Evolutionary conservation across 2,329 filamentous ascomycete species (phyloP).

Genomic region (Diaporthe sp.): DNA sequence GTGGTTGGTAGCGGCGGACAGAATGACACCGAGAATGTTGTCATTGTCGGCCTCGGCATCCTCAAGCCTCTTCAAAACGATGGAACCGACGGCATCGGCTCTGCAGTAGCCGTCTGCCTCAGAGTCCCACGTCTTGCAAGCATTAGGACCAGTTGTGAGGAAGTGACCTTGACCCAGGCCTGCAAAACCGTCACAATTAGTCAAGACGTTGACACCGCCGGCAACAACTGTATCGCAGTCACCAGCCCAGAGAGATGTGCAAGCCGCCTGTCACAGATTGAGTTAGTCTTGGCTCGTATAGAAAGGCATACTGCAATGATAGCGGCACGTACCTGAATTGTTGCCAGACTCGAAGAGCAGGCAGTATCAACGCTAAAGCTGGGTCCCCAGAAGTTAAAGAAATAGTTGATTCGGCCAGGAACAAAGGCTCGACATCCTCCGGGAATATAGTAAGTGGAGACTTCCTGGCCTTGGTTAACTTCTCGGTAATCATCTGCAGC

Average conservation of each 20-base stretch:
- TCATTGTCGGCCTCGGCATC: slow-evolving; percentile 70
- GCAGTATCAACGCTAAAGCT: slow-evolving; percentile 55
- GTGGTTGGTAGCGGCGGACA: slow-evolving; percentile 77
- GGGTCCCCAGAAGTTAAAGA: slow-evolving; percentile 51
- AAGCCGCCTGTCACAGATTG: slow-evolving; percentile 63
- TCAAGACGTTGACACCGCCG: slow-evolving; percentile 75
- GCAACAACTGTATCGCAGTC: slow-evolving; percentile 76
- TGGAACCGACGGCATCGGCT: slow-evolving; percentile 60
- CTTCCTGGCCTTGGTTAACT: slow-evolving; percentile 65
- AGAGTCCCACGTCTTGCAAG: slow-evolving; percentile 70
- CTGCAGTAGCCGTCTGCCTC: slow-evolving; percentile 72
- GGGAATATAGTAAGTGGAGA: slow-evolving; percentile 41
- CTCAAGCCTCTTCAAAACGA: slow-evolving; percentile 65
- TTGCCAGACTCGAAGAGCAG: slow-evolving; percentile 53
- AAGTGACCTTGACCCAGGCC: slow-evolving; percentile 76
- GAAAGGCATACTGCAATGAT: too few relatives aligned
- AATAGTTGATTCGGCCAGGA: slow-evolving; percentile 53
- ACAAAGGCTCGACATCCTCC: slow-evolving; percentile 49
- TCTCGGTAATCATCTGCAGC: slow-evolving; percentile 69
- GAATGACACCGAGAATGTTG: slow-evolving; percentile 74
- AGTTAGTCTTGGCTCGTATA: neutral
- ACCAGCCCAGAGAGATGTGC: slow-evolving; percentile 73
- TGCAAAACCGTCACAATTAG: slow-evolving; percentile 75
- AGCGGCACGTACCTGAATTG: slow-evolving; percentile 51
- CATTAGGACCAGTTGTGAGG: slow-evolving; percentile 60